Evolutionary conservation across 2,329 filamentous ascomycete species (phyloP).

Genomic region (Chaetomium sp.): DNA sequence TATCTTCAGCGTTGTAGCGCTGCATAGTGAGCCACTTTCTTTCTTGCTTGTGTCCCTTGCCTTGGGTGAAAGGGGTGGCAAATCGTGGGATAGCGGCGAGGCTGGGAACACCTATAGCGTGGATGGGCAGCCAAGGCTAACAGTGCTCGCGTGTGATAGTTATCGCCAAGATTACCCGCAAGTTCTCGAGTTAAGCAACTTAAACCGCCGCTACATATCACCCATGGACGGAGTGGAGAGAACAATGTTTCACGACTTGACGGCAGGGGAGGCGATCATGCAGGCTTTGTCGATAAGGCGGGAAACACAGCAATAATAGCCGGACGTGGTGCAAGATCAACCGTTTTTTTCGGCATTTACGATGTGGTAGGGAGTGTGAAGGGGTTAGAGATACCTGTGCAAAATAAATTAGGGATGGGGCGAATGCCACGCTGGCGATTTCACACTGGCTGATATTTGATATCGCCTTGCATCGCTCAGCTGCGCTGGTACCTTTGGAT

Average conservation of each 20-base stretch:
- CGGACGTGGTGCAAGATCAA: too few species aligned
- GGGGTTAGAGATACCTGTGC: slow-evolving; percentile 4
- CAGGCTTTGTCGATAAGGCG: neutral
- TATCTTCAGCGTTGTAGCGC: slow-evolving; percentile 95
- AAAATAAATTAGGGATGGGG: slow-evolving; percentile 5
- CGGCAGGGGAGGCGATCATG: neutral
- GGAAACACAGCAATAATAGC: neutral
- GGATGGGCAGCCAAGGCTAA: neutral
- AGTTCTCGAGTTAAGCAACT: slow-evolving; percentile 59
- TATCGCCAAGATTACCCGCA: slow-evolving; percentile 89
- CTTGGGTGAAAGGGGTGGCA: neutral
- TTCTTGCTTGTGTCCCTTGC: neutral
- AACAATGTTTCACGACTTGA: neutral
- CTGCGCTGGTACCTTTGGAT: neutral
- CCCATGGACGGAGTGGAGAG: neutral
- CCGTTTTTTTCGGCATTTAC: neutral
- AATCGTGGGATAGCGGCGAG: neutral
- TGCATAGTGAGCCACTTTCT: slow-evolving; percentile 71
- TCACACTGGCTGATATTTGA: neutral
- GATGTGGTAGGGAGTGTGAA: neutral
- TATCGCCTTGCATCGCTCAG: neutral
- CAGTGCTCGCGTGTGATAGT: slow-evolving; percentile 47
- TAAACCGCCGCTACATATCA: neutral
- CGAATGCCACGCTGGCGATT: slow-evolving; percentile 3
- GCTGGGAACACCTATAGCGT: too few species aligned